Evolutionary conservation across 228 moss, liverwort and hornwort genomes (phyloP).

Genomic region (Sphagnum fallax): DNA sequence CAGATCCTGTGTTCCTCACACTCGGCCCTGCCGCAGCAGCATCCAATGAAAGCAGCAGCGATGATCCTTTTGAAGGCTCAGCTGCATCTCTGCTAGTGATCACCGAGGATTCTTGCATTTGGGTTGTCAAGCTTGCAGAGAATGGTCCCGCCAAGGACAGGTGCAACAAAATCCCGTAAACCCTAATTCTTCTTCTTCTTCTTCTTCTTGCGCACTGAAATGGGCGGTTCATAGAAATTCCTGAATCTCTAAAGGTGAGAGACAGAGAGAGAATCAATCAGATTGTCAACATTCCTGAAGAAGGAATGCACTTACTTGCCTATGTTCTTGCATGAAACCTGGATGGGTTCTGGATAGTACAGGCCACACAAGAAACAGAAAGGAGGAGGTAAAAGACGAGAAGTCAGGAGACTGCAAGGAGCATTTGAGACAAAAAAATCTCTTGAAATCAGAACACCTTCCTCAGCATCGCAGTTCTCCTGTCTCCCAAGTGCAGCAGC

Average conservation of each 20-base stretch:
- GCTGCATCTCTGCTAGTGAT: conserved; percentile 49
- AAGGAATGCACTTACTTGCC: no score
- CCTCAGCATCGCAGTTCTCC: conserved; percentile 2
- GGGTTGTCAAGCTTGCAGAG: conserved; percentile 43
- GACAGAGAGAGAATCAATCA: no score
- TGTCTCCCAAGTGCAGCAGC: no score
- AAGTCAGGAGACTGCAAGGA: conserved; percentile 25
- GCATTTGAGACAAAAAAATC: conserved; percentile 7
- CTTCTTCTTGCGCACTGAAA: no score
- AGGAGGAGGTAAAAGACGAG: conserved; percentile 19
- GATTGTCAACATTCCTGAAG: no score
- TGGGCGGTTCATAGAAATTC: no score
- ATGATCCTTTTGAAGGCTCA: conserved; percentile 3
- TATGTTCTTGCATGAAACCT: no score
- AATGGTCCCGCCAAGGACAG: neutral
- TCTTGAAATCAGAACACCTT: conserved; percentile 1
- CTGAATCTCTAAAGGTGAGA: no score
- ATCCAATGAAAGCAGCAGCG: conserved; percentile 5
- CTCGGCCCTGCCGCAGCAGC: conserved; percentile 18
- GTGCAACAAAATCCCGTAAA: neutral
- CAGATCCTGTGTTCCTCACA: conserved; percentile 44
- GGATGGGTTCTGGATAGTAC: conserved; percentile 5
- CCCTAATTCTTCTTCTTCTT: no score
- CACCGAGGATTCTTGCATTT: conserved; percentile 63
- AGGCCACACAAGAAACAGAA: conserved; percentile 41